Percentiles rank a stretch among this genome's conserved stretches.
phyloP scores from a whole-genome alignment of 2,329 filamentous ascomycete species.

The Waltergamsia citrina region DNA sequence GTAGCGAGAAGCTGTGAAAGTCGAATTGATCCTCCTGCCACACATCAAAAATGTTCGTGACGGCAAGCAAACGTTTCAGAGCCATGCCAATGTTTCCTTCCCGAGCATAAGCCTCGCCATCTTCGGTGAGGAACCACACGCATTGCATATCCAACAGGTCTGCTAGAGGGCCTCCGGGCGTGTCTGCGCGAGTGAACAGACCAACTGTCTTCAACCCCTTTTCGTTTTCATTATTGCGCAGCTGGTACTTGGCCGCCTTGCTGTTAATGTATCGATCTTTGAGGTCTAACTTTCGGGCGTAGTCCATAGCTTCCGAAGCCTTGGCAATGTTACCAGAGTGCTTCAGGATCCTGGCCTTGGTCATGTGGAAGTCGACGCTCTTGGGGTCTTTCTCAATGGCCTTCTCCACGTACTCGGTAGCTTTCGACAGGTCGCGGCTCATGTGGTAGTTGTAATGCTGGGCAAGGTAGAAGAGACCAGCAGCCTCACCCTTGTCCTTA shows the following conservation, averaged over 20 bases:
- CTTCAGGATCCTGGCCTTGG: constrained; percentile 90
- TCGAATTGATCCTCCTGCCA: constrained; percentile 99
- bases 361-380: constrained; percentile 88
- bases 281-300: constrained; percentile 74
- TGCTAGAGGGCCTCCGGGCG: constrained; percentile 74
- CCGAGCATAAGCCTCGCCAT: constrained; percentile 80
- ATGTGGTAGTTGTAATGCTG: constrained; percentile 94
- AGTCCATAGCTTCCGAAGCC: constrained; percentile 81
- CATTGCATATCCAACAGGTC: constrained; percentile 98
- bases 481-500: constrained; percentile 57
- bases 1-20: constrained; percentile 94
- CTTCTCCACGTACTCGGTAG: constrained; percentile 72
- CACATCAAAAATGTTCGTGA: constrained; percentile 88
- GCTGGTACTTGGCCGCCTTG: constrained; percentile 93
- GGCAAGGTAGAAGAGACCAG: constrained; percentile 84
- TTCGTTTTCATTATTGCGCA: constrained; percentile 86
- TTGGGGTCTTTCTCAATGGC: constrained; percentile 71
- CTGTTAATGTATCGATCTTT: constrained; percentile 97
- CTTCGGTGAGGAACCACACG: constrained; percentile 93
- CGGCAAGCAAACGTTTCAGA: constrained; percentile 81
- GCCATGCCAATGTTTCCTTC: constrained; percentile 77
- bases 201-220: constrained; percentile 81
- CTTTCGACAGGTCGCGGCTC: constrained; percentile 76
- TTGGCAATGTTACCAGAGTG: constrained; percentile 71
- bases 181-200: constrained; percentile 88